Evolutionary conservation across 306 rosid species (phyloP), one percentile per base, ranked within the genome.

Genomic region (Pyrus communis): DNA sequence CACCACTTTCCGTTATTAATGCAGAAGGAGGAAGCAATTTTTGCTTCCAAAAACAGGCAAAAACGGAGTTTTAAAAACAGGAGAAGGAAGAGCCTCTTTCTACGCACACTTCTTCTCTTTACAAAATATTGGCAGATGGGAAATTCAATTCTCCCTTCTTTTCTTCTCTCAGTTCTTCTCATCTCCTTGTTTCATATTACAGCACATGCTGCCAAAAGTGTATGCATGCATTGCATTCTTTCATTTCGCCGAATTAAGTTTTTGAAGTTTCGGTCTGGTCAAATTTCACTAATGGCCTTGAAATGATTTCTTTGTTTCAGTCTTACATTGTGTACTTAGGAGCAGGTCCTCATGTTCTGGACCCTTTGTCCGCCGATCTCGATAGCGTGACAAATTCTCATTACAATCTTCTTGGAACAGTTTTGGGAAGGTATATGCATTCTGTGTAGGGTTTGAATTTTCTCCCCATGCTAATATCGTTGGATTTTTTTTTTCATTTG

Each of bases 321-420:
- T 85, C 98, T 7, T 93, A 93, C 52, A 73, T 93, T 62, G 95
- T 91, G n/a, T 90, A 89, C 76, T 72, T 93, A 57, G 96, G 98
- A 85, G 59, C 85, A 15, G 88, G 79, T 22, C 71, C 90, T 6
- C 64, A 77, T 58, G 84, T 83, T 10, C 18, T 58, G 38, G 82
- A 79, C n/a, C 85, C 87, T 17, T 28, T 85, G 0, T 6, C 18
- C 0, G 18, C 0, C 17, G 91, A 89, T 28, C 12, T 70, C 38
- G 62, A 91, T 13, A 66, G 70, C 11, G 82, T 75, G 5, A 82
- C 87, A 0, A 67, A 82, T 10, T 84, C 84, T 7, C 93, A 93
- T 55, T 82, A 85, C 58, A 66, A 83, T 67, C 27, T 93, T 58
- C 85, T 93, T 31, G 91, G 79, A 62, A 74, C 91, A 5, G 79